Base-by-base conservation (phyloP, 1,139 yeast species). In the Candida sanyaensis region DNA sequence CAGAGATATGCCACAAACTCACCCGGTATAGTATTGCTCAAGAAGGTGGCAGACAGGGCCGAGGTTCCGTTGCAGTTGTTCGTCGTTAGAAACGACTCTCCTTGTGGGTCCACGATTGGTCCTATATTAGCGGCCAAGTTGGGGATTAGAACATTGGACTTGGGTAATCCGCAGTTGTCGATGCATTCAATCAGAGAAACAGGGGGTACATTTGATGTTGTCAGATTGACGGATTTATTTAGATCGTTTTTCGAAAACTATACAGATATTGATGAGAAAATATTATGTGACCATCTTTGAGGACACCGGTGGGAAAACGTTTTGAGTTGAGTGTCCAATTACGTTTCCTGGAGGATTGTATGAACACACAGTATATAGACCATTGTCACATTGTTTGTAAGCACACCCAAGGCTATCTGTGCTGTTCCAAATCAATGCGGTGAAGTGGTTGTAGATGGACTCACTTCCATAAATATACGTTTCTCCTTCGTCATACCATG, bases 181-280 rank as follows among this genome's bases (percentile, higher is more conserved):
- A 93, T 93, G 99, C 99, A 93, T 63, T 88, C 96, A 2, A 86
- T 90, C 50, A 81, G 99, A 65, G 99, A 93, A 67, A 92, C 96
- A 2, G 93, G 96, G 36, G 97, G 97, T 7, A 68, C 90, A 17
- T 75, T 71, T 45, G 98, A 92, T 68, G 74, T 92, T 34, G 83
- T 74, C 41, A 75, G 77, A 53, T 81, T 90, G 50, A 77, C 82
- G 43, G 69, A 71, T 44, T 73, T 92, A 54, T 89, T 88, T 63
- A 75, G 71, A 55, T 73, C 81, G 17, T 91, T 78, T 63, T 89
- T 82, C 63, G 82, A 61, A 17, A 55, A 66, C 33, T 75, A 67
- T 50, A 54, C 54, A 31, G 63, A 59, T 10, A 50, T 71, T 36
- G 73, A 69, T 42, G 61, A 55, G 33, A 60, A 53, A 46, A 68